Percentiles rank a stretch among this genome's conserved stretches.
phyloP scores from a whole-genome alignment of 805 yeast genomes.

The Saccharomycopsis fermentans region DNA sequence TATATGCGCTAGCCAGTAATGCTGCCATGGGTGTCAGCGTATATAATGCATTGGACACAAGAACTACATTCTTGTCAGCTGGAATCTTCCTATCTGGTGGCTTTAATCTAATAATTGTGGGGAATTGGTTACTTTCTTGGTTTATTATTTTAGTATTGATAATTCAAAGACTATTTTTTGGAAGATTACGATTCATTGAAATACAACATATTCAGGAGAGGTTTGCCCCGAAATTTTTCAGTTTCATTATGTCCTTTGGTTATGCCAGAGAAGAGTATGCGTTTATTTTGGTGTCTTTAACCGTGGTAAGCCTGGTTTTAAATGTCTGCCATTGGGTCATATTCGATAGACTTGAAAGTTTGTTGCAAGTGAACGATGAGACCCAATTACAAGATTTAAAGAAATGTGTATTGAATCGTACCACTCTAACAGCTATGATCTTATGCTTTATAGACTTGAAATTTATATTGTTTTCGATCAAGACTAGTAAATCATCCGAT shows the following conservation, averaged over 20 bases:
- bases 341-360: constrained; percentile 38
- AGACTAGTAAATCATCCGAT: constrained; percentile 36
- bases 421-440: neutral
- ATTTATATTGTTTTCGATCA: constrained; percentile 19
- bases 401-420: constrained; percentile 18
- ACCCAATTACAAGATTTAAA: constrained; percentile 19
- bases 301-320: constrained; percentile 35
- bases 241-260: constrained; percentile 47
- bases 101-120: constrained; percentile 30
- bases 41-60: constrained; percentile 21
- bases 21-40: constrained; percentile 26
- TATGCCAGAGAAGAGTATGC: constrained; percentile 40
- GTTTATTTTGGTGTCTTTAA: constrained; percentile 32
- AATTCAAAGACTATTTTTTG: constrained; percentile 51
- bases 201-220: constrained; percentile 62
- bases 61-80: constrained; percentile 30
- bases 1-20: constrained; percentile 23
- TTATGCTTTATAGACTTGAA: constrained; percentile 35
- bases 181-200: constrained; percentile 66
- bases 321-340: constrained; percentile 74
- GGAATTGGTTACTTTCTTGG: constrained; percentile 35
- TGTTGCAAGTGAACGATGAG: constrained; percentile 25
- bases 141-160: constrained; percentile 34
- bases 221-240: constrained; percentile 54
- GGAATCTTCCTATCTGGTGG: constrained; percentile 44